Evolutionary conservation across 1,284 basidiomycete species (phyloP), one percentile per base, ranked within the genome.

Genomic region (Malassezia restricta): DNA sequence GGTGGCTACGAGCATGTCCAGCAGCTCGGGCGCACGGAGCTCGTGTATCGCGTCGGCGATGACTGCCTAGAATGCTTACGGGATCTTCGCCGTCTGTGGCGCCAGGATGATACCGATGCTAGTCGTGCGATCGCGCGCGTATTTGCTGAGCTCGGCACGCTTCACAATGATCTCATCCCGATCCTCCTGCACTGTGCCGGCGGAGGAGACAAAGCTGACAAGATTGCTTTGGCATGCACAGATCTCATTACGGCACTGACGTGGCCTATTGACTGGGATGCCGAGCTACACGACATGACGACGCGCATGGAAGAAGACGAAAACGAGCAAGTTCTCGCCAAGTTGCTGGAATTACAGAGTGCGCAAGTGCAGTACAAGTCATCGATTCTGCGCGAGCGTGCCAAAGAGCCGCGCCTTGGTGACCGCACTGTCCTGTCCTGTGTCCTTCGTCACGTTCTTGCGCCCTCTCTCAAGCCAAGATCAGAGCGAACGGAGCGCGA

Each of bases 231-330:
- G 1, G 71, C 71, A 6, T 70, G 67, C 40, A 65, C 63, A 28
- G 71, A 73, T 41, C 55, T 73, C n/a, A 56, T 73, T 43, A 73
- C 67, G 6, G 64, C 69, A 1, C 54, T 73, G 42, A 73, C 71
- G 0, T 73, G 71, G 71, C 71, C 71, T 1, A 61, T 73, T 14
- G 67, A 71, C 50, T 62, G 59, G 9, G 44, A 56, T 6, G 66
- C 63, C 39, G 71, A 72, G 47, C 38, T 68, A 6, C 61, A 60
- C 37, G 66, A 64, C 35, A 63, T 62, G 9, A 54, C 61, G 30
- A 61, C 59, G 44, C 62, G 64, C 30, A 62, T 64, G 24, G 58
- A 66, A 35, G 65, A 67, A n/a, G 20, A 24, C 20, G 20, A 24
- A 24, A 24, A 24, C 20, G 51, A 59, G 9, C 51, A 56, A 28